Conservation (phyloP, 352 stramenopile species). For the Poterioochromonas sp. region DNA sequence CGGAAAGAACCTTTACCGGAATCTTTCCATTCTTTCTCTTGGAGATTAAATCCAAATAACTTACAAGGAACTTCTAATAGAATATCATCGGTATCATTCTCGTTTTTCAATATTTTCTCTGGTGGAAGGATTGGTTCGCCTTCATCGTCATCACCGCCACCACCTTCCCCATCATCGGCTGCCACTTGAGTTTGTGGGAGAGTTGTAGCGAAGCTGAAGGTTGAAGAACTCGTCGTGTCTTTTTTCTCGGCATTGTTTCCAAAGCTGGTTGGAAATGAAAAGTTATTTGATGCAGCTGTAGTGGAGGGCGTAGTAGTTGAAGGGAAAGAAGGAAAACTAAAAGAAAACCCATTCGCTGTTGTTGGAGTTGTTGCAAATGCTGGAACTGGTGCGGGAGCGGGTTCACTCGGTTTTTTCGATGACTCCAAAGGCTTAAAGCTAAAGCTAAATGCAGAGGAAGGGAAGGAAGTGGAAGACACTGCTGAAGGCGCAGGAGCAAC, state of each 20-base stretch:
- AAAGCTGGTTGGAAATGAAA: too few species aligned
- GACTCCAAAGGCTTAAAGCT: too few species aligned
- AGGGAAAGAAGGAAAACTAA: not conserved
- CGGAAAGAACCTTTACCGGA: slow-evolving; percentile 4
- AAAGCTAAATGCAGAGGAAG: not conserved
- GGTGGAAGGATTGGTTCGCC: slow-evolving; percentile 10
- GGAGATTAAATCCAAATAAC: not conserved
- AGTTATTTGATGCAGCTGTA: too few species aligned
- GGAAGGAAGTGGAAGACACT: not conserved
- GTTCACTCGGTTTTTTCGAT: too few species aligned
- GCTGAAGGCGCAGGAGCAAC: not conserved
- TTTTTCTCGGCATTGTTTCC: too few species aligned
- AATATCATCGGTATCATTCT: slow-evolving; percentile 9
- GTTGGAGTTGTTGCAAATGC: not conserved
- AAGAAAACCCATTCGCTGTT: not conserved
- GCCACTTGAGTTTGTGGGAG: not conserved
- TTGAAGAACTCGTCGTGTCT: too few species aligned
- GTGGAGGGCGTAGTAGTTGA: too few species aligned
- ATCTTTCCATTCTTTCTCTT: slow-evolving; percentile 16
- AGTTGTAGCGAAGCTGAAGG: not conserved
- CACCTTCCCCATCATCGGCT: not conserved
- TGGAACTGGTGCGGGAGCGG: too few species aligned
- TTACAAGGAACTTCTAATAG: slow-evolving; percentile 9
- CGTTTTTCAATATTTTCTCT: slow-evolving; percentile 12
- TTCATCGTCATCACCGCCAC: slow-evolving; percentile 9